Evolutionary conservation across 345 rosid species (phyloP), one percentile per base, ranked within the genome.

Genomic region (Boechera stricta): DNA sequence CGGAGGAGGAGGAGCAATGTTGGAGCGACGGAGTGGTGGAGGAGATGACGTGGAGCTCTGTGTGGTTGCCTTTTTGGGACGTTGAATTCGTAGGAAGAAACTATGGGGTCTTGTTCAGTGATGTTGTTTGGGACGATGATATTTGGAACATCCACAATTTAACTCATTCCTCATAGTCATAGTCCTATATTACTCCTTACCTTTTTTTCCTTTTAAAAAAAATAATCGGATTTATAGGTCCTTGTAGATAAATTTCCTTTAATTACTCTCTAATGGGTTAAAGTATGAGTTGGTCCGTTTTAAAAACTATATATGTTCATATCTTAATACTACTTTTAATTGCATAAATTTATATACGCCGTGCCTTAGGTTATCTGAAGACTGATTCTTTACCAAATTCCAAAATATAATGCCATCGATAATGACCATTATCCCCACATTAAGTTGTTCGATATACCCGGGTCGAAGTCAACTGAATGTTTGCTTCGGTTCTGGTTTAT

Each of bases 81-180:
- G 80, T 85, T 44, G 96, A 87, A 63, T 85, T 71, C 36, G 68
- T 84, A 32, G 85, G 71, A 36, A 81, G 81, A 66, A 82, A 87
- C 52, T 84, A 70, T 55, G 52, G 44, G 62, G 71, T 69, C 4
- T 71, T 85, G 78, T 84, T 85, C 29, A 77, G 70, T 67, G 91
- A 86, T 82, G 90, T 84, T 39, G 85, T 65, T 70, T 87, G 96
- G 91, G 91, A 83, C 55, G 87, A 79, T 65, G 90, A 85, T 81
- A 86, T 90, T 67, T 90, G 93, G 93, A 86, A 88, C 84, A 73
- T 90, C 80, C 84, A 77, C 66, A 75, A 71, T 26, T 24, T 75
- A 67, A 57, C 73, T 31, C 78, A 80, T 59, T 67, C 82, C 41
- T 81, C 83, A 13, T 58, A 71, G 48, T 57, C 53, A 16, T 48